phyloP scores from a whole-genome alignment of 169 alveolate species.

The Ichthyophthirius multifiliis region DNA sequence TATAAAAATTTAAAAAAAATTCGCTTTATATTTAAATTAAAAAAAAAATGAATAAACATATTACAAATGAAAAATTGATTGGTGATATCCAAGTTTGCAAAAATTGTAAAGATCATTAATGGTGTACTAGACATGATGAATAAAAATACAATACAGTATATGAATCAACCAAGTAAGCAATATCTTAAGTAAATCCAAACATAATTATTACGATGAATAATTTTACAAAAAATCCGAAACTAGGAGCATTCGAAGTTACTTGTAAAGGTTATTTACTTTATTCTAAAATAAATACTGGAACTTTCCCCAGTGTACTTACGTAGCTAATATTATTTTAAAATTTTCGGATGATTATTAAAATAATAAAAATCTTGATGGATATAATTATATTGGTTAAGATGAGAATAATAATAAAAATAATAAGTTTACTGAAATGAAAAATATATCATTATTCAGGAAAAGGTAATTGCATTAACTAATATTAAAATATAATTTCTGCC shows the following conservation, averaged over 20 bases:
- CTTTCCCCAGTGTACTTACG: background rate
- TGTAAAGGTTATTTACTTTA: background rate
- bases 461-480: background rate
- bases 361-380: background rate
- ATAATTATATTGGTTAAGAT: background rate
- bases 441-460: background rate
- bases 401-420: background rate
- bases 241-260: background rate
- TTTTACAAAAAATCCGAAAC: background rate
- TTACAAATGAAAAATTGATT: background rate
- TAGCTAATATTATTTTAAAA: background rate
- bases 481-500: background rate
- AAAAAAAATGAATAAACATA: background rate
- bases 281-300: background rate
- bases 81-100: slow-evolving; percentile 44
- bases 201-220: background rate
- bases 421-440: background rate
- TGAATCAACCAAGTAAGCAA: background rate
- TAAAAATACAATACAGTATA: slow-evolving; percentile 15
- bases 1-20: too few species aligned
- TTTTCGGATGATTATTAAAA: background rate
- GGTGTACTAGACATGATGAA: slow-evolving; percentile 62
- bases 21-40: too few species aligned
- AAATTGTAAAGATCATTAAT: slow-evolving; percentile 40
- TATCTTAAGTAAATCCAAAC: background rate